Base-by-base conservation (phyloP, 2,329 filamentous ascomycete species). In the Emmonsiellopsis sp. region DNA sequence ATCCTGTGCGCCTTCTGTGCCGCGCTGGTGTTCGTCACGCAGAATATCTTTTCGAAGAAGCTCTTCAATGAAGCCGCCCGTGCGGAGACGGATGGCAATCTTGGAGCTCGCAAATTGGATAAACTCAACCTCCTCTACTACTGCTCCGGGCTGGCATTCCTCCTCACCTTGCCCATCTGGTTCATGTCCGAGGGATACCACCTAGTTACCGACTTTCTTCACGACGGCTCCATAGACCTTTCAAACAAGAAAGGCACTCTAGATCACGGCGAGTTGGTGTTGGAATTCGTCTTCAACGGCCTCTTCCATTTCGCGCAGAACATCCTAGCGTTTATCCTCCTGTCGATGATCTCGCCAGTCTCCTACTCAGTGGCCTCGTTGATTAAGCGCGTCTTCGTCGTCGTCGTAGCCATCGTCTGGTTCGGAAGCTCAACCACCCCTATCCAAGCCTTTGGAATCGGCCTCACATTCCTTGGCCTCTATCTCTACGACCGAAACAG, bases 11-110 rank as follows among this genome's bases (percentile, higher is more conserved):
- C 93, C 3, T 85, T 98, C 39, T 75, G 88, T 36, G 91, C 89
- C n/a, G 89, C 93, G 6, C 76, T 97, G 53, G 86, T 97, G 59
- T 98, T 98, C 65, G 93, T 98, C 37, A 93, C 90, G 0, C 93
- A 98, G 67, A 98, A 98, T 66, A 98, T 98, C 54, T 95, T 96
- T 60, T 97, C 92, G 17, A 98, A 98, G 72, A 88, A 89, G 60
- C 83, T 98, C 8, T 98, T 98, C 77, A 98, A 96, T 68, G 91
- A 96, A 66, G 89, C 88, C 6, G 86, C 89, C 6, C 84, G 84
- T 55, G 87, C 88, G 2, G 92, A 96, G 70, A 82, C 84, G 6
- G 88, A 95, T 52, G 73, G 76, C 2, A 81, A 81, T 1, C 69
- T 77, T 36, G 77, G 79, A 0, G 80, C 83, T 43, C 83, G 84